phyloP scores from a whole-genome alignment of 2,329 filamentous ascomycete genomes.

The Penicillium sp. region DNA sequence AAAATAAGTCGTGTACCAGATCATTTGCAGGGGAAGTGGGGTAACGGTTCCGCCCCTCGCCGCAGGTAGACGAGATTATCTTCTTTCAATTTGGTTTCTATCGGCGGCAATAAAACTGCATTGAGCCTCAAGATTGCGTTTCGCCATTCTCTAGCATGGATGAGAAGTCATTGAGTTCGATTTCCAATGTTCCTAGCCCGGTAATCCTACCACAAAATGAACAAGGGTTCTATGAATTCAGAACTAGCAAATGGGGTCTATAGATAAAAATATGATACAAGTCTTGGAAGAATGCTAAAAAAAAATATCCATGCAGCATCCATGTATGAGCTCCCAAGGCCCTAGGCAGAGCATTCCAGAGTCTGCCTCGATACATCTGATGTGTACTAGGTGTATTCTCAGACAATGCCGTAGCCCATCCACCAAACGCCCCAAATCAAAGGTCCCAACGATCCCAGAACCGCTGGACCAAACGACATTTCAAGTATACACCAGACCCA shows the following conservation, averaged over 20 bases:
- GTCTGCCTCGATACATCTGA: neutral
- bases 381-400: neutral
- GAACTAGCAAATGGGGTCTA: neutral
- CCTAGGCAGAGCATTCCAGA: neutral
- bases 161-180: neutral
- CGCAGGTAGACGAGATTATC: neutral
- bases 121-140: neutral
- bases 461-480: slow-evolving; percentile 68
- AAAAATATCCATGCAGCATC: neutral
- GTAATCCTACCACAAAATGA: neutral
- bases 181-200: neutral
- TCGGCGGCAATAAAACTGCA: neutral
- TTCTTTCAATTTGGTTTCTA: neutral
- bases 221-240: neutral
- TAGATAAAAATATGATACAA: too few relatives aligned
- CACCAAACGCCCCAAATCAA: slow-evolving; percentile 53
- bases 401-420: slow-evolving; percentile 53
- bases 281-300: neutral
- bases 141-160: neutral
- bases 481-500: slow-evolving; percentile 96
- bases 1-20: neutral
- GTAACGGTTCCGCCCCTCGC: neutral
- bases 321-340: neutral
- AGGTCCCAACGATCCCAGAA: slow-evolving; percentile 55
- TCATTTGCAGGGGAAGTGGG: neutral